These are phyloP conservation scores for Vanrija sp. DNA, from an alignment of 1,284 basidiomycete genomes.

Conservation along the genomic window DNA sequence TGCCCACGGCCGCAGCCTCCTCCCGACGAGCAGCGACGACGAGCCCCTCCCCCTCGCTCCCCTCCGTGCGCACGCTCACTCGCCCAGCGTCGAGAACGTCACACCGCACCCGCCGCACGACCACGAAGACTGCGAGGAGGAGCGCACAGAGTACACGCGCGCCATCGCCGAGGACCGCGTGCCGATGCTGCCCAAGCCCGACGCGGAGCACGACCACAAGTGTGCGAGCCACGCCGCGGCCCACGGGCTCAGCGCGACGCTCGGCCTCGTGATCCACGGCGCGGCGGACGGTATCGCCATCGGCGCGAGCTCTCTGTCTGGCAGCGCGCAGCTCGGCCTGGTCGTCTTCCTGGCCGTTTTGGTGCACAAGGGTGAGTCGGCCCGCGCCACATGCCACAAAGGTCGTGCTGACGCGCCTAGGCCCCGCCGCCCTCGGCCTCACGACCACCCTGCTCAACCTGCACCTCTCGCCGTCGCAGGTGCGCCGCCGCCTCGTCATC, in stretches of 20 bases:
- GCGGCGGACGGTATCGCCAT: constrained; percentile 85
- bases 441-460: constrained; percentile 73
- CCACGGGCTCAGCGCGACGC: constrained; percentile 61
- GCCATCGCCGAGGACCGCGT: background rate
- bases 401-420: constrained; percentile 48
- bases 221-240: constrained; percentile 15
- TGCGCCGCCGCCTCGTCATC: constrained; percentile 67
- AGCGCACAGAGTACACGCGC: background rate
- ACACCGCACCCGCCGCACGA: constrained; percentile 39
- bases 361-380: constrained; percentile 76
- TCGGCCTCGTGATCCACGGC: constrained; percentile 80
- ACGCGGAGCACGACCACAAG: constrained; percentile 2
- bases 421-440: constrained; percentile 77
- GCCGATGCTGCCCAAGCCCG: constrained; percentile 11
- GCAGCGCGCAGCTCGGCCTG: constrained; percentile 56
- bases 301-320: constrained; percentile 58
- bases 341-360: constrained; percentile 83
- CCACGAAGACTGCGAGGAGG: constrained; percentile 7
- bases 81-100: constrained; percentile 40
- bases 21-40: no score
- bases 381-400: background rate
- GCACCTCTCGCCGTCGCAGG: constrained; percentile 62
- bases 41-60: no score
- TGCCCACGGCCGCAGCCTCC: no score
- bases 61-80: background rate